Evolutionary conservation across 331 rosid genomes (phyloP).

Genomic region (Quercus tomentella): DNA sequence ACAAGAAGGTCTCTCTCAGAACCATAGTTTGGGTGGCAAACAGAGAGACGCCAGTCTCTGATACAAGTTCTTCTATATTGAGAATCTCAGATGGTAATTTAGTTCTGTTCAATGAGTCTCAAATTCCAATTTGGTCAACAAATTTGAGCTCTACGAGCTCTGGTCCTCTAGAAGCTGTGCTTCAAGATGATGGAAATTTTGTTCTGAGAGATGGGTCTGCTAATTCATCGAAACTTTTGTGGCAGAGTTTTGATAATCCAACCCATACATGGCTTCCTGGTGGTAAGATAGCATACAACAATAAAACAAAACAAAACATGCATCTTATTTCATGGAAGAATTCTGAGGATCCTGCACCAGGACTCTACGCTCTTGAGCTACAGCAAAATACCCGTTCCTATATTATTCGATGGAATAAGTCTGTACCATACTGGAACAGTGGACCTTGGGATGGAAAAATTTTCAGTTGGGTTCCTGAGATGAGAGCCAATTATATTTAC

Average conservation of each 20-base stretch:
- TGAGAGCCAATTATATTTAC: too few relatives aligned
- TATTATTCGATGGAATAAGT: too few relatives aligned
- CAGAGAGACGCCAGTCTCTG: conserved; percentile 44
- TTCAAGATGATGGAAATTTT: conserved; percentile 45
- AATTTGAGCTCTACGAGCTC: conserved; percentile 18
- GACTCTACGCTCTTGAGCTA: conserved; percentile 42
- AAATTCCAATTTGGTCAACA: conserved; percentile 40
- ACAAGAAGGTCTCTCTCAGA: neutral
- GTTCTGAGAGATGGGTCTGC: conserved; percentile 26
- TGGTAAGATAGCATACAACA: conserved; percentile 22
- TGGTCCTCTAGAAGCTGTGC: conserved; percentile 23
- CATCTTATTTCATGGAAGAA: conserved; percentile 60
- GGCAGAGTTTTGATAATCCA: conserved; percentile 66
- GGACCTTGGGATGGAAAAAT: too few relatives aligned
- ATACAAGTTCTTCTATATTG: conserved; percentile 32
- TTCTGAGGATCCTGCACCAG: conserved; percentile 37
- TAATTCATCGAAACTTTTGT: conserved; percentile 13
- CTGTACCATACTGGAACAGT: too few relatives aligned
- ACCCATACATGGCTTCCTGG: conserved; percentile 53
- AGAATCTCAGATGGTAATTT: conserved; percentile 32
- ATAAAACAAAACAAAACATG: conserved; percentile 32
- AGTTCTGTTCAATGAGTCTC: conserved; percentile 25
- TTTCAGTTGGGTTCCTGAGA: too few relatives aligned
- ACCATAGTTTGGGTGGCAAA: conserved; percentile 64
- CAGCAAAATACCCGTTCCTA: conserved; percentile 13